Evolutionary conservation across 306 rosid genomes (phyloP).

Genomic region (Lathyrus oleraceus): DNA sequence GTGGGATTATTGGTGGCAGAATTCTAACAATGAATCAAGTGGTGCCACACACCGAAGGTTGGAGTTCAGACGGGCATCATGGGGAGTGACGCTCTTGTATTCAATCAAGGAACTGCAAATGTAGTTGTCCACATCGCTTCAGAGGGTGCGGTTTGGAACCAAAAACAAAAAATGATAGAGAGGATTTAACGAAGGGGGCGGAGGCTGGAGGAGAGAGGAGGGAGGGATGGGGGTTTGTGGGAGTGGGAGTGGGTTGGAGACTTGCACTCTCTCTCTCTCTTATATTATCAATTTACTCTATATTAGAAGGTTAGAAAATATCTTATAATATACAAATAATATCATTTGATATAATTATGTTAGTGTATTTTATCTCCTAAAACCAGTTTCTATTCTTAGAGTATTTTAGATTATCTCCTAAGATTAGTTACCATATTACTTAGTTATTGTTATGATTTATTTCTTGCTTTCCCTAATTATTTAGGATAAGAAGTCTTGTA

Average conservation of each 20-base stretch:
- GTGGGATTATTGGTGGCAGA: background rate
- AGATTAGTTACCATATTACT: background rate
- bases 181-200: background rate
- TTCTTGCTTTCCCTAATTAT: background rate
- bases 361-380: background rate
- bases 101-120: background rate
- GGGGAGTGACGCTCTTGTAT: background rate
- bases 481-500: background rate
- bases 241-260: background rate
- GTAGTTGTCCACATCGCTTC: background rate
- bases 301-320: background rate
- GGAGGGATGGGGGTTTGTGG: background rate
- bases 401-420: background rate
- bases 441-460: background rate
- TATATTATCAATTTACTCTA: background rate
- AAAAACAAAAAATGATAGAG: background rate
- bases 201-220: background rate
- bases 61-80: background rate
- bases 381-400: background rate
- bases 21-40: background rate
- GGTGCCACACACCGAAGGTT: background rate
- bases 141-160: background rate
- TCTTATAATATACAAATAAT: too few relatives aligned
- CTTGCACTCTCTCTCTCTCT: background rate
- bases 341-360: background rate